Conservation (phyloP, 2,329 filamentous ascomycete genomes). For the Ophiostoma piceae region DNA sequence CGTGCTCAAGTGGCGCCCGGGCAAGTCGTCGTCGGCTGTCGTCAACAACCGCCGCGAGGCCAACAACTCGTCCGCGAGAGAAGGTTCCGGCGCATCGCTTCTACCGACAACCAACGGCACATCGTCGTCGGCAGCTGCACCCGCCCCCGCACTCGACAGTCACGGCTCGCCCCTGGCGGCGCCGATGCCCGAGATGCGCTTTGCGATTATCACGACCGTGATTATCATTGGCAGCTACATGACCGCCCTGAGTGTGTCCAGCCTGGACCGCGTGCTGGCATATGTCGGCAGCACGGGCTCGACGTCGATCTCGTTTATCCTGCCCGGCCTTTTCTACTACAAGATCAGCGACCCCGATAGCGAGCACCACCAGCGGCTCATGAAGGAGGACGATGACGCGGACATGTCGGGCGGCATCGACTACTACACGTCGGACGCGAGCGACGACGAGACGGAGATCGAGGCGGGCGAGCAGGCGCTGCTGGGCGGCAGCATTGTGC, state of each 20-base stretch:
- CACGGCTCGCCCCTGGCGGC: conserved; percentile 49
- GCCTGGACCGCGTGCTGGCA: conserved; percentile 82
- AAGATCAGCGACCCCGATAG: conserved; percentile 92
- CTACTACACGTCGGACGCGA: conserved; percentile 34
- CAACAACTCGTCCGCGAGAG: conserved; percentile 36
- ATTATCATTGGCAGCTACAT: conserved; percentile 83
- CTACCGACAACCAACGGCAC: conserved; percentile 36
- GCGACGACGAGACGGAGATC: conserved; percentile 42
- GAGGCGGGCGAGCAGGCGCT: conserved; percentile 35
- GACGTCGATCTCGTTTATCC: conserved; percentile 93
- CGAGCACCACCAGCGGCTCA: conserved; percentile 73
- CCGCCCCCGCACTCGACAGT: conserved; percentile 37
- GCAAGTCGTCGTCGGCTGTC: conserved; percentile 26
- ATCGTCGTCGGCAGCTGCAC: conserved; percentile 27
- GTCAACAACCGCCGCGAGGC: conserved; percentile 12
- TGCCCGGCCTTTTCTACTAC: conserved; percentile 95
- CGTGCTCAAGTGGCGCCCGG: conserved; percentile 85
- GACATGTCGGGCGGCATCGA: conserved; percentile 44
- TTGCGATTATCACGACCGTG: conserved; percentile 79
- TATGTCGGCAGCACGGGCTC: conserved; percentile 94
- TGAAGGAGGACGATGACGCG: conserved; percentile 90
- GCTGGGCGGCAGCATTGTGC: conserved; percentile 34
- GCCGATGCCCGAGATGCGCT: conserved; percentile 78
- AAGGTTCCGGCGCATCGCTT: conserved; percentile 41
- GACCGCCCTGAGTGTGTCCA: conserved; percentile 84